Evolutionary conservation across 768 basidiomycete genomes (phyloP).

Genomic region (Boletus patriciae): DNA sequence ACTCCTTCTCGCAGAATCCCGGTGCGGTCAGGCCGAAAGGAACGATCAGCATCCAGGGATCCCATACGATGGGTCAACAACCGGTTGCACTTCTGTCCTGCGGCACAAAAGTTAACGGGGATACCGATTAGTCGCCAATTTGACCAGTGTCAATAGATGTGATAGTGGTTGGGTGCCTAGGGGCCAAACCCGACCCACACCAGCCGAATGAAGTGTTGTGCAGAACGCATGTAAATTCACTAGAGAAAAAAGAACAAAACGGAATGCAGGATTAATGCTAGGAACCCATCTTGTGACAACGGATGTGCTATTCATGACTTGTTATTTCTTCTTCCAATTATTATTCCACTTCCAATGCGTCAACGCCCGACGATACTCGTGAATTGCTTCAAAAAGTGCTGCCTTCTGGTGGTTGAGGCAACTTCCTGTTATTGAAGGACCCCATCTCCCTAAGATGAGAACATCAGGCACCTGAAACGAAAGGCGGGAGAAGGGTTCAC

Average conservation of each 20-base stretch:
- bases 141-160: not conserved
- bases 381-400: conserved; percentile 51
- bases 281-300: conserved; percentile 16
- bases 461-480: conserved; percentile 8
- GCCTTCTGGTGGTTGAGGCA: conserved; percentile 93
- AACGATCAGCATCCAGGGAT: too few relatives aligned
- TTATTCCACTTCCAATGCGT: conserved; percentile 7
- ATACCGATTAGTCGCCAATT: not conserved
- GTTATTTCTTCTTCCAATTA: conserved; percentile 15
- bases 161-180: not conserved
- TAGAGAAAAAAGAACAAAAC: conserved; percentile 13
- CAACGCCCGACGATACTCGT: not conserved
- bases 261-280: conserved; percentile 25
- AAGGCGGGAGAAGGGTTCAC: conserved; percentile 39
- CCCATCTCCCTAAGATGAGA: conserved; percentile 81
- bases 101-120: not conserved
- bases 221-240: conserved; percentile 16
- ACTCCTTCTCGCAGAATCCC: too few relatives aligned
- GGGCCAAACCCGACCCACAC: not conserved
- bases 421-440: conserved; percentile 84
- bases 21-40: not conserved
- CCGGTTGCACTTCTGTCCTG: not conserved
- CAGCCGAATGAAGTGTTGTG: not conserved
- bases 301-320: conserved; percentile 7
- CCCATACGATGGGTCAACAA: not conserved